Percentiles rank a stretch among this genome's conserved stretches.
Evolutionary conservation across 1,284 basidiomycete genomes (phyloP).

Genomic region (Austroboletus rostrupii): DNA sequence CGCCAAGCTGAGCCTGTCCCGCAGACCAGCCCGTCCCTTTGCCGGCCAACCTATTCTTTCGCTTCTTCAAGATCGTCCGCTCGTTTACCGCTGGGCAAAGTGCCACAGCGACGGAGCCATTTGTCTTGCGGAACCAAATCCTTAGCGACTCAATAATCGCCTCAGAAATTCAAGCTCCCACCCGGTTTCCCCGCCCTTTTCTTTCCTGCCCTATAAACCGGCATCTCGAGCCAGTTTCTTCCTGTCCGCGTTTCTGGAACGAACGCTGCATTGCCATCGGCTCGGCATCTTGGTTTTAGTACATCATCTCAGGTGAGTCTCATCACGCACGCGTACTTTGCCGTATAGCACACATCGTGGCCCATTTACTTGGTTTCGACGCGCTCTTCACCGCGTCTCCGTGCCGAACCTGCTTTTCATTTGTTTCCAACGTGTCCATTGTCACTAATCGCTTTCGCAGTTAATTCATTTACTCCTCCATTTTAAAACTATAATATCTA

Average conservation of each 20-base stretch:
- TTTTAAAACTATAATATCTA: conserved; percentile 34
- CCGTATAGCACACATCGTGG: conserved; percentile 30
- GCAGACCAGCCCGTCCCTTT: conserved; percentile 17
- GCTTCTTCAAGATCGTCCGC: conserved; percentile 23
- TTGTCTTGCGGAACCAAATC: conserved; percentile 35
- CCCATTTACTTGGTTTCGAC: conserved; percentile 22
- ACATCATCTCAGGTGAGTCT: conserved; percentile 34
- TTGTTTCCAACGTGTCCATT: conserved; percentile 19
- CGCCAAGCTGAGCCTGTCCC: conserved; percentile 30
- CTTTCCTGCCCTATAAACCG: conserved; percentile 20
- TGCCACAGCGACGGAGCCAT: conserved; percentile 29
- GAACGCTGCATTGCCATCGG: conserved; percentile 10
- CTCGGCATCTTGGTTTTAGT: conserved; percentile 25
- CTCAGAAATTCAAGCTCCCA: conserved; percentile 31
- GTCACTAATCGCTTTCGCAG: conserved; percentile 30
- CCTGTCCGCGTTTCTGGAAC: conserved; percentile 14
- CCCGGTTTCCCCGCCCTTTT: conserved; percentile 22
- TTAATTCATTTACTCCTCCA: conserved; percentile 34
- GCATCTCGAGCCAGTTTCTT: conserved; percentile 12
- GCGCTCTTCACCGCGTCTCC: conserved; percentile 30
- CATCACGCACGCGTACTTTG: conserved; percentile 37
- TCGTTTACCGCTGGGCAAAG: conserved; percentile 27
- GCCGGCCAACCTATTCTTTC: conserved; percentile 10
- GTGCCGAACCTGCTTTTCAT: conserved; percentile 24
- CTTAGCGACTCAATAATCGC: conserved; percentile 36